Evolutionary conservation across 257 asterid species (phyloP).

Genomic region (Craterostigma plantagineum): DNA sequence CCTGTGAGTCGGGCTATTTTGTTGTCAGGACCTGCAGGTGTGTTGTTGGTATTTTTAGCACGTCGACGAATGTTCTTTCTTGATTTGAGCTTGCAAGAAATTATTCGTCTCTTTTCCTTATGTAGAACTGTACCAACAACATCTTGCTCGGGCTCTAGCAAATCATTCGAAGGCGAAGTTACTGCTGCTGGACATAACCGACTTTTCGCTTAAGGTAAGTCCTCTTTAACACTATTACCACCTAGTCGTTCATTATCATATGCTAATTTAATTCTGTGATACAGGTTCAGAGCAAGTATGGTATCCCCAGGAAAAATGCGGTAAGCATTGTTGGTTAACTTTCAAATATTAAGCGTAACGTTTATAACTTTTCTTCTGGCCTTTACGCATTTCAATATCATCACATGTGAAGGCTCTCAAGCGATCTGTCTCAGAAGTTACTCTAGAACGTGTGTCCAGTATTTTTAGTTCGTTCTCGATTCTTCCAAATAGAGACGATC

Average conservation of each 20-base stretch:
- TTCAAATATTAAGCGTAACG: constrained; percentile 1
- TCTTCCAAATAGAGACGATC: constrained; percentile 34
- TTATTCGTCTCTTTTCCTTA: constrained; percentile 2
- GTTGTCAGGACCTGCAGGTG: constrained; percentile 91
- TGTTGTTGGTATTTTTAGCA: background rate
- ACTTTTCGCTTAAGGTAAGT: constrained; percentile 72
- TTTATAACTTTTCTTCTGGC: background rate
- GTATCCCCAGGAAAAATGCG: constrained; percentile 38
- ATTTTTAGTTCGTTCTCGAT: constrained; percentile 51
- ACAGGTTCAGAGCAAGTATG: constrained; percentile 89
- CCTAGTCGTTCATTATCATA: constrained; percentile 10
- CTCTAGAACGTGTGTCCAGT: constrained; percentile 53
- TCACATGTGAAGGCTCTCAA: constrained; percentile 30
- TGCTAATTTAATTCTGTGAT: constrained; percentile 7
- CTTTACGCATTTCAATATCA: background rate
- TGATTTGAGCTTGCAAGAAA: background rate
- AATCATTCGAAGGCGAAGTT: constrained; percentile 61
- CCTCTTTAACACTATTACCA: constrained; percentile 5
- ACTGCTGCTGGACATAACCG: constrained; percentile 56
- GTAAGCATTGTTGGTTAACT: constrained; percentile 24
- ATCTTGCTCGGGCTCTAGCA: constrained; percentile 82
- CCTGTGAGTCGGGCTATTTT: constrained; percentile 86
- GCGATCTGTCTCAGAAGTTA: constrained; percentile 68
- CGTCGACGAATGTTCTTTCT: background rate
- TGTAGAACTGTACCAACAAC: constrained; percentile 65